Base-by-base conservation (phyloP, 2,329 filamentous ascomycete species). In the Shiraia sp. region DNA sequence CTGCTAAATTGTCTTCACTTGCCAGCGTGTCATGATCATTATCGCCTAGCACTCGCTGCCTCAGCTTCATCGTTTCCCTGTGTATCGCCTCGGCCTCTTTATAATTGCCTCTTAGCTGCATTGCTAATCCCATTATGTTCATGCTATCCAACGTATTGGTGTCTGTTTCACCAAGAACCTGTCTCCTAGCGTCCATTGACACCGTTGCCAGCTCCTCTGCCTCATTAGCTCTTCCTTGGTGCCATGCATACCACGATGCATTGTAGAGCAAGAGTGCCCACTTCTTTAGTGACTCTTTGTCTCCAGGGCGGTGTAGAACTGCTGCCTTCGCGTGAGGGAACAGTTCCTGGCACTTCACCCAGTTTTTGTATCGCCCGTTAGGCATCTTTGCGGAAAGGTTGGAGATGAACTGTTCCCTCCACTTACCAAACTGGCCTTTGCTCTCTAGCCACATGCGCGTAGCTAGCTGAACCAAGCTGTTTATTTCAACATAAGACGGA, bases 201-300 rank as follows among this genome's bases (percentile, higher is more conserved):
- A 39, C 19, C 10, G 17, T 40, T 30, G 12, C 25, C 36, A 29
- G 39, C 30, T 27, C 19, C 35, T 25, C 29, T 32, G 29, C 34
- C 39, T 31, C 42, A 34, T 28, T 15, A 40, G 5, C 14, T 19
- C 33, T 39, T 17, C 31, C 31, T 33, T n/a, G 31, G 19, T 19
- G 8, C 16, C 15, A 33, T 15, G 44, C 44, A 42, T 45, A 50
- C 47, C 42, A 50, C 30, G 47, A 42, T 41, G 47, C 47, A 13
- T 27, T 33, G 30, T 49, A 42, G 9, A 49, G 37, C 32, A 49
- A 8, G 22, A 14, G 34, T 22, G 42, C 46, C 46, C 42, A 50
- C 17, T 38, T 22, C 25, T 13, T 17, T 35, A 47, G 25, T n/a
- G 19, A 33, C 13, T 28, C 43, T 27, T 17, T 23, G n/a, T 33